These are phyloP conservation scores for Epichloe glyceriae DNA, from an alignment of 2,329 filamentous ascomycete species.

Conservation along the genomic window DNA sequence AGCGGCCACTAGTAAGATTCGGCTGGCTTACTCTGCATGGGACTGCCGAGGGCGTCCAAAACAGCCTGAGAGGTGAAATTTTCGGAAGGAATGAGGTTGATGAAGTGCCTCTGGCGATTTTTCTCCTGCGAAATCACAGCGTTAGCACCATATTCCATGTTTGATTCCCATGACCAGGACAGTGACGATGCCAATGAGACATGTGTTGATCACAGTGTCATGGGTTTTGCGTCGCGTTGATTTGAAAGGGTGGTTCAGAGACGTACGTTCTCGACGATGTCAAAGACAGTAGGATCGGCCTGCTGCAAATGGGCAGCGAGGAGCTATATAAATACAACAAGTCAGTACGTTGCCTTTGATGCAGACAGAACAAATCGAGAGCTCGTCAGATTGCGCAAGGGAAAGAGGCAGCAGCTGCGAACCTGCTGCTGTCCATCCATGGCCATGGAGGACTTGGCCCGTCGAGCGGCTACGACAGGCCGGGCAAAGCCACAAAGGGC, in stretches of 20 bases:
- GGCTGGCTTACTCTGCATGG: slow-evolving; percentile 68
- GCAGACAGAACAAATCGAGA: slow-evolving; percentile 4
- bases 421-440: slow-evolving; percentile 50
- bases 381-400: slow-evolving; percentile 1
- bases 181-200: neutral
- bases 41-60: slow-evolving; percentile 79
- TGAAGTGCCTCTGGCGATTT: slow-evolving; percentile 90
- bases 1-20: slow-evolving; percentile 1
- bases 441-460: slow-evolving; percentile 32
- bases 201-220: neutral
- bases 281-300: slow-evolving; percentile 75
- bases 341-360: slow-evolving; percentile 6
- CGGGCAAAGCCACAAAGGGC: slow-evolving; percentile 30
- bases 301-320: slow-evolving; percentile 68
- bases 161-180: neutral
- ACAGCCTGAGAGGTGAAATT: slow-evolving; percentile 93
- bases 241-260: neutral
- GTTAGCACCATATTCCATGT: neutral
- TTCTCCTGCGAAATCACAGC: slow-evolving; percentile 57
- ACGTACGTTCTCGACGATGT: slow-evolving; percentile 77
- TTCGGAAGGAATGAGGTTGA: slow-evolving; percentile 91
- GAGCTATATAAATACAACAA: slow-evolving; percentile 46
- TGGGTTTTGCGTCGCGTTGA: neutral
- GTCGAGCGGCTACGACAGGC: slow-evolving; percentile 18
- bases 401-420: slow-evolving; percentile 10